phyloP scores from a whole-genome alignment of 768 basidiomycete species.

The Exidia glandulosa region DNA sequence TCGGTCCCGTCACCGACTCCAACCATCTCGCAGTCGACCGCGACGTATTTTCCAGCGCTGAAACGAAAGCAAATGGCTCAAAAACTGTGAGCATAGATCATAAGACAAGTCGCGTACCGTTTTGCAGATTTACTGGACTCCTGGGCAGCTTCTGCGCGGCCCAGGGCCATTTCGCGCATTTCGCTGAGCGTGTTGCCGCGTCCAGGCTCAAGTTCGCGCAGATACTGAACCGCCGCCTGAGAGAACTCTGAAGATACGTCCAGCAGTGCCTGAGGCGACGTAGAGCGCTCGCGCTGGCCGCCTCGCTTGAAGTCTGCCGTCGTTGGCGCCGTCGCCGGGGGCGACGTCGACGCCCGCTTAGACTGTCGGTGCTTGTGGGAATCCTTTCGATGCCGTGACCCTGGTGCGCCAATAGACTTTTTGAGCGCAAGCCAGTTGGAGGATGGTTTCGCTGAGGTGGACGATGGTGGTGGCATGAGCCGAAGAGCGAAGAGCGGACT shows the following conservation, averaged over 20 bases:
- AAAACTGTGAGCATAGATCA: too few species aligned
- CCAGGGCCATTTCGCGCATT: neutral
- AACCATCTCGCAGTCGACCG: constrained; percentile 97
- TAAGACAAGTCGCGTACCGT: neutral
- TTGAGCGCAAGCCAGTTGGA: neutral
- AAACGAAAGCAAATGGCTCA: too few species aligned
- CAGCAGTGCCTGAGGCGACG: neutral
- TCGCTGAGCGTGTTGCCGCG: neutral
- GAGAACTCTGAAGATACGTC: neutral
- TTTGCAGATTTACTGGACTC: neutral
- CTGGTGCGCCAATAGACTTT: neutral
- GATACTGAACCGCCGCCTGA: neutral
- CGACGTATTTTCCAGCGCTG: constrained; percentile 66
- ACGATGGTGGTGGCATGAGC: neutral
- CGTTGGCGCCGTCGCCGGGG: neutral
- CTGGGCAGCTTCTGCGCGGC: neutral
- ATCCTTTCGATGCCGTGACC: neutral
- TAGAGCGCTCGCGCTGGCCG: neutral
- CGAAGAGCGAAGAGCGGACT: neutral
- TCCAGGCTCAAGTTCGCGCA: neutral
- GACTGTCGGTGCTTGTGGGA: neutral
- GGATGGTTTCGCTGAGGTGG: neutral
- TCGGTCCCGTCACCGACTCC: constrained; percentile 80
- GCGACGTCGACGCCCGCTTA: neutral
- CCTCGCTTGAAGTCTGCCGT: neutral